Base-by-base conservation (phyloP, 2,329 filamentous ascomycete species). In the Botryotinia convoluta region DNA sequence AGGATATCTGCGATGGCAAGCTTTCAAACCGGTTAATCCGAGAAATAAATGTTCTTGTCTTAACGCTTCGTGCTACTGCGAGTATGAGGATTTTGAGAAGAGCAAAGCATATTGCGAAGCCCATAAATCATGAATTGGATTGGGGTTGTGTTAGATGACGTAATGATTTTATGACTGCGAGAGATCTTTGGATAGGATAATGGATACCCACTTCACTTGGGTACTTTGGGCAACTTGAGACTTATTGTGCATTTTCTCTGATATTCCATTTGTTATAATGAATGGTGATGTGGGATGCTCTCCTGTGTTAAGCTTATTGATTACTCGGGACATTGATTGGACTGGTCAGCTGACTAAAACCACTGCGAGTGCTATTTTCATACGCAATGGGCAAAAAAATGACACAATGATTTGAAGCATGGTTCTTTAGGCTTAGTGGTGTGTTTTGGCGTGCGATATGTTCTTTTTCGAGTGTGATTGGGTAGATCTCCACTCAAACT, bases 41-140 rank as follows among this genome's bases (percentile, higher is more conserved):
- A 69, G 71, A 26, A 54, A 26, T 4, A 51, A 1, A 29, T 72
- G 71, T 48, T 14, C 29, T 18, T 72, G 71, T 54, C 0, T 3
- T 6, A 59, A 39, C 1, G 16, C 18, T 35, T 20, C 10, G n/a
- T 72, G 71, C 8, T 48, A 61, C 42, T 72, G 71, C 22, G 29
- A 42, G 32, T 72, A 72, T 44, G 63, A 72, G 32, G 42, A 72
- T 26, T 64, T 57, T n/a, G 61, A 67, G n/a, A n/a, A 54, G 12
- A 72, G 70, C 48, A 39, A 22, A 29, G 16, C 26, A 1, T 68
- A 68, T 42, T 68, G 64, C 45, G 35, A 54, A 2, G 32, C 35
- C 29, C 26, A 29, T 7, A 32, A 4, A 42, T 54, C 35, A 67
- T 10, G 26, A n/a, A 4, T 14, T 32, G 20, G 35, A n/a, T 6